Evolutionary conservation across 2,329 filamentous ascomycete species (phyloP).

Genomic region (Venturia asperata): DNA sequence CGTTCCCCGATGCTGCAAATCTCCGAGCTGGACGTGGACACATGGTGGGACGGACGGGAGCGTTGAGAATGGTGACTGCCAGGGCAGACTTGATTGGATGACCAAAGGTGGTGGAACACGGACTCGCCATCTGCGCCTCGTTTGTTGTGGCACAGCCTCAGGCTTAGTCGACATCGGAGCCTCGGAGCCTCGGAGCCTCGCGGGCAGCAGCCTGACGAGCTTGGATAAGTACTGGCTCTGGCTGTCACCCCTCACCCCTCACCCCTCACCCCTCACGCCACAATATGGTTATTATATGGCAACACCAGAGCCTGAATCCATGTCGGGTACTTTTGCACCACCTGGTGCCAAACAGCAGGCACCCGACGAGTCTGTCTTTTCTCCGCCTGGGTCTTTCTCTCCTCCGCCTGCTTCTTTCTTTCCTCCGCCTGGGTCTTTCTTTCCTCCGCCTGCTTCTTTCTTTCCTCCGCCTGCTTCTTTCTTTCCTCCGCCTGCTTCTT

Average conservation of each 20-base stretch:
- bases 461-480: no score
- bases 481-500: no score
- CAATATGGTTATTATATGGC: no score
- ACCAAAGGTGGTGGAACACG: not conserved
- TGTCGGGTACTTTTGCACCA: no score
- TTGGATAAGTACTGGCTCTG: no score
- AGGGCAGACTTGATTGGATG: not conserved
- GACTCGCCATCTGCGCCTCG: not conserved
- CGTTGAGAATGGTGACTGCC: not conserved
- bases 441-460: not conserved
- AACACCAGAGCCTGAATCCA: no score
- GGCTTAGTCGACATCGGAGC: not conserved
- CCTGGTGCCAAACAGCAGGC: no score
- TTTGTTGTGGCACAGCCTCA: slow-evolving; percentile 3
- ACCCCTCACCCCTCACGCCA: no score
- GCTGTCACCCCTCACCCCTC: no score
- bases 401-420: not conserved
- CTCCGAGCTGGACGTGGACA: not conserved
- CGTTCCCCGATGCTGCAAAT: not conserved
- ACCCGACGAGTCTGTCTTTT: not conserved
- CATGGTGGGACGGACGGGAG: not conserved
- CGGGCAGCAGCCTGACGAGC: not conserved
- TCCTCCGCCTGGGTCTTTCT: not conserved
- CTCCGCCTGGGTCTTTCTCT: not conserved
- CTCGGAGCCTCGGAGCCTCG: no score